Evolutionary conservation across 139 green algal genomes (phyloP).

Genomic region (Tetratostichococcus sp.): DNA sequence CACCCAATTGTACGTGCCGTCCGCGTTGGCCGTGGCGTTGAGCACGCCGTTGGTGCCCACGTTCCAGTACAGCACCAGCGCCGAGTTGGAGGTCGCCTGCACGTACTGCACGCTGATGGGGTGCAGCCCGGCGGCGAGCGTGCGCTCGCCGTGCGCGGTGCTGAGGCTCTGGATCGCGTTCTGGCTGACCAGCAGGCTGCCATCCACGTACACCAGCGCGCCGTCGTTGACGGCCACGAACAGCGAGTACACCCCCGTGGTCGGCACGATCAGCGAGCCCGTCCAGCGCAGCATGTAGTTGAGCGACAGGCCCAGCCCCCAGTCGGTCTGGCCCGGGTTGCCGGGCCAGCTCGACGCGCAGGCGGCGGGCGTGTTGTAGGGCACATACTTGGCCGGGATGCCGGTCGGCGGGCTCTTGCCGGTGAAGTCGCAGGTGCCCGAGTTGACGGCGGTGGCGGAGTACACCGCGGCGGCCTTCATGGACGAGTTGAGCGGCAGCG

Average conservation of each 20-base stretch:
- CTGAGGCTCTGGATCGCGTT: not conserved
- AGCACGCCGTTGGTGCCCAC: too few species aligned
- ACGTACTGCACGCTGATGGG: not conserved
- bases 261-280: not conserved
- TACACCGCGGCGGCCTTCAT: not conserved
- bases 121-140: not conserved
- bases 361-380: not conserved
- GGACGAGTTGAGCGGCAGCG: not conserved
- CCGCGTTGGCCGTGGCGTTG: not conserved
- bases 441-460: not conserved
- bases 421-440: not conserved
- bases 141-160: not conserved
- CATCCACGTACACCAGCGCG: not conserved
- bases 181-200: not conserved
- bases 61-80: slow-evolving; percentile 1
- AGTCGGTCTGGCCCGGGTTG: not conserved
- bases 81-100: not conserved
- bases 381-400: not conserved
- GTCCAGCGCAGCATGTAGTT: not conserved
- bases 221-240: not conserved
- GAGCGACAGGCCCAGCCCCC: not conserved
- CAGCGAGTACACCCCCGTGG: not conserved
- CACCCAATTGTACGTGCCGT: not conserved
- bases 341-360: not conserved
- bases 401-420: not conserved